Evolutionary conservation across 768 basidiomycete genomes (phyloP), one percentile per base, ranked within the genome.

Genomic region (Lactarius psammicola): DNA sequence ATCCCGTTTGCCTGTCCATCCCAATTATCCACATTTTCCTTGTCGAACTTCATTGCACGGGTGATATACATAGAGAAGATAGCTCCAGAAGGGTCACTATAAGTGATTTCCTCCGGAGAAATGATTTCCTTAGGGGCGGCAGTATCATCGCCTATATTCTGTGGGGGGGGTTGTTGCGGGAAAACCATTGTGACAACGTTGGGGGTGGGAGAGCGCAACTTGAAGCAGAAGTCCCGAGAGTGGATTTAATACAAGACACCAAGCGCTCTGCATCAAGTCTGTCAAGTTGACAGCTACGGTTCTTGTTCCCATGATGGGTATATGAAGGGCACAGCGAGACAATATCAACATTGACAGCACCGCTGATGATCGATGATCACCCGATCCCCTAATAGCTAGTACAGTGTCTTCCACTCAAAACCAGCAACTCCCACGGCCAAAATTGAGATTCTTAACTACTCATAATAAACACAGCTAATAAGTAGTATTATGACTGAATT

Each of bases 1-100:
- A 60, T 62, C 8, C 60, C 28, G 10, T 55, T 28, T 23, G 53
- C 60, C 23, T 20, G 20, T 17, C 53, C 53, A 36, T 42, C 55
- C 23, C 60, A 42, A 20, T 36, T 46, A 9, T 46, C 44, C n/a
- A 33, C 54, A 17, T 55, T 55, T 54, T 53, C 60, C 5, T 54
- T 26, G 26, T 62, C 60, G 5, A 30, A 38, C 53, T 55, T 55
- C 36, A 30, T 26, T 23, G 36, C 60, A 54, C 30, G 17, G 5
- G 0, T 7, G 20, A 40, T 38, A 55, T 55, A 62, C 60, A 54
- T 40, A 18, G 34, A 40, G 53, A 62, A 55, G 20, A 62, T 62
- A 28, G 28, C 4, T 13, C 53, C 53, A 8, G 60, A 54, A 42
- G 53, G 23, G 30, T 54, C 53, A 9, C 60, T 33, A 18, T 62